Percentiles rank a stretch among this genome's conserved stretches.
Evolutionary conservation across 805 yeast genomes (phyloP).

Genomic region (Citeromyces matritensis): DNA sequence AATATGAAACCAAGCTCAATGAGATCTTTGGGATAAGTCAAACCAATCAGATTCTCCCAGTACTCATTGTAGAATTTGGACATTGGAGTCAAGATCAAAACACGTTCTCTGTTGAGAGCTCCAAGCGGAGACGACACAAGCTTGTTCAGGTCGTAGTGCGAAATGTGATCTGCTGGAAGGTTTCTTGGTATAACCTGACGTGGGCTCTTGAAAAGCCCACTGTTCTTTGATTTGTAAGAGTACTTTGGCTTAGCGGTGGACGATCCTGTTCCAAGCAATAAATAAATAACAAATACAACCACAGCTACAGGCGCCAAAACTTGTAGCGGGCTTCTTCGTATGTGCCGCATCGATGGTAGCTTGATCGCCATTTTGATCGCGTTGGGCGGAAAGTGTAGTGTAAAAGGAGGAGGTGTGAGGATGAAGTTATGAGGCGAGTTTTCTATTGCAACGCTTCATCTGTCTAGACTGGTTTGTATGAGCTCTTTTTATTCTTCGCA

Average conservation of each 20-base stretch:
- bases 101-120: conserved; percentile 62
- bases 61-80: conserved; percentile 73
- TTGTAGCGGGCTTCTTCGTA: conserved; percentile 45
- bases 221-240: conserved; percentile 27
- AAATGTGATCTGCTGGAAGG: conserved; percentile 57
- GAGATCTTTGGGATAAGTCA: conserved; percentile 73
- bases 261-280: conserved; percentile 18
- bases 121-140: conserved; percentile 62
- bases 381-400: too few species aligned
- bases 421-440: too few species aligned
- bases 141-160: conserved; percentile 74
- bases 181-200: conserved; percentile 45
- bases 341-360: conserved; percentile 24
- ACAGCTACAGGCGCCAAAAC: conserved; percentile 29
- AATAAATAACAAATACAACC: conserved; percentile 22
- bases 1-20: conserved; percentile 85
- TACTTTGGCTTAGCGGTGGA: conserved; percentile 14
- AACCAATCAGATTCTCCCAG: conserved; percentile 69
- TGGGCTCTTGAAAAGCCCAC: conserved; percentile 29
- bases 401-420: too few species aligned
- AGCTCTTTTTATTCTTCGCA: too few species aligned
- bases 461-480: too few species aligned
- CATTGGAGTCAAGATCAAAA: conserved; percentile 82
- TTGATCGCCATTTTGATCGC: conserved; percentile 2
- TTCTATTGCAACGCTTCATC: too few species aligned